Base-by-base conservation (phyloP, 768 basidiomycete genomes). In the Rhodotorula sphaerocarpa region DNA sequence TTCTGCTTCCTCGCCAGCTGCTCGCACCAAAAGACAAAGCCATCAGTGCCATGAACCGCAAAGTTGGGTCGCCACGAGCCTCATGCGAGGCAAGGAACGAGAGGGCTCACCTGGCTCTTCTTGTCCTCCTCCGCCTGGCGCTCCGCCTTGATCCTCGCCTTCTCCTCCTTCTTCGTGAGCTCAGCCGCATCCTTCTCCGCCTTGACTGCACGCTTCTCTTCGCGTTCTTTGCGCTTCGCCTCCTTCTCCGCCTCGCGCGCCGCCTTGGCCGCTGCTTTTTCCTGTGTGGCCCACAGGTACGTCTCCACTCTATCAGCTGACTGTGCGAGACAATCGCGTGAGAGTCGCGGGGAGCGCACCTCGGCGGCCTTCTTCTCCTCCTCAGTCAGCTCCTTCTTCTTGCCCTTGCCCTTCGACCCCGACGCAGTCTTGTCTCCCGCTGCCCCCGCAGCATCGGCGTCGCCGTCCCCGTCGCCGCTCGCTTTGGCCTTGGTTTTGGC, bases 1-100 rank as follows among this genome's bases (percentile, higher is more conserved):
- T 83, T 81, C 7, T 88, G 87, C 74, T 83, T 88, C 57, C 82
- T 80, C 55, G 85, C 82, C 5, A 82, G 82, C 73, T 75, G 61
- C 18, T n/a, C 20, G 18, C 5, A 6, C 6, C 1, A 7, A n/a
- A 7, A 10, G 18, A 20, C 31, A n/a, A n/a, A n/a, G 30, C 21
- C 14, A 16, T 44, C 31, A 41, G 51, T 10, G 30, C 45, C n/a
- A n/a, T n/a, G n/a, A n/a, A n/a, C n/a, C n/a, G n/a, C n/a, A n/a
- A n/a, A n/a, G n/a, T n/a, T n/a, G n/a, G n/a, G n/a, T n/a, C n/a
- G n/a, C n/a, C n/a, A n/a, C n/a, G n/a, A n/a, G n/a, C n/a, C n/a
- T n/a, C n/a, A n/a, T n/a, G n/a, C n/a, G n/a, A n/a, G n/a, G n/a
- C n/a, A n/a, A n/a, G 11, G 41, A 1, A 31, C 21, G 21, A 6